Base-by-base conservation (phyloP, 257 asterid species). In the Solanum clarkiae region DNA sequence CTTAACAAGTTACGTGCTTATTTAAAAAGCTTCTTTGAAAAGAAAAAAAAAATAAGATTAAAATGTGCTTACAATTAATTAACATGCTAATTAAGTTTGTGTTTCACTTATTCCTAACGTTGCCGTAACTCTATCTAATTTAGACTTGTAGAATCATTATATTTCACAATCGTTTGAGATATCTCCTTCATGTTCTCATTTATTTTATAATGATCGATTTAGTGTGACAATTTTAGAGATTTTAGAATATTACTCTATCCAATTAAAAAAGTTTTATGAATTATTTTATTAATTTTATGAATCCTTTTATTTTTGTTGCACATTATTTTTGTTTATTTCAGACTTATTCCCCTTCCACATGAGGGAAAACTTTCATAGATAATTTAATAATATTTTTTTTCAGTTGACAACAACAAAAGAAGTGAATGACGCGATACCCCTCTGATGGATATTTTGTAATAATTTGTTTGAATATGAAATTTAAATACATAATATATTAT, bases 191-290 rank as follows among this genome's bases (percentile, higher is more conserved):
- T 1, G 17, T 42, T 32, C 0, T 9, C 18, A 7, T 3, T 0
- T 8, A 44, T 56, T 7, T 56, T 56, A 8, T 56, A 17, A 17
- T 10, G 1, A 8, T 17, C 22, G 1, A 56, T 17, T 56, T 17
- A 8, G 20, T 56, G 0, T 56, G 2, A 56, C 1, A 4, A 0
- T 1, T 18, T 11, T 5, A 2, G 51, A 11, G 2, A 4, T 70
- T 12, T n/a, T 45, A 12, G 0, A 5, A 45, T 20, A 1, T 0
- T 2, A 42, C 0, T 14, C 1, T 4, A 7, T 20, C 3, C 14
- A 10, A 59, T 59, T 59, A 20, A 59, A 59, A 9, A n/a, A 7
- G 10, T n/a, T 59, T 2, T 26, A 26, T 32, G 4, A 29, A 29
- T 29, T 32, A 32, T 32, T 32, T 32, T 32, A 32, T 3, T 32